A percentile compares a stretch with the other conserved stretches of the same genome.
These are phyloP conservation scores for Leccinellum albellum DNA, from an alignment of 768 basidiomycete genomes.

Conservation along the genomic window DNA sequence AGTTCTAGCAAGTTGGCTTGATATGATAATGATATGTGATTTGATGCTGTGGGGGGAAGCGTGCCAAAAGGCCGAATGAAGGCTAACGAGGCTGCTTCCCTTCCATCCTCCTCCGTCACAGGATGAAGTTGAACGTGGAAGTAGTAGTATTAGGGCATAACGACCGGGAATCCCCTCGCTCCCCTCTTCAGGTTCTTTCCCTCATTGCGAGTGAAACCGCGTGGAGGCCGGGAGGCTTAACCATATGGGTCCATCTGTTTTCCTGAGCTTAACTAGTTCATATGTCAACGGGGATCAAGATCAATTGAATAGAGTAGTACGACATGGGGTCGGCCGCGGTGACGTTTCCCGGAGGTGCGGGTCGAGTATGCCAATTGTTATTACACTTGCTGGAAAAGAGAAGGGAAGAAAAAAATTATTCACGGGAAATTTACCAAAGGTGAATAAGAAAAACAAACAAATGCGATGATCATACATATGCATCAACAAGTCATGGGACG, in stretches of 20 bases:
- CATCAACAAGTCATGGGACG: background rate
- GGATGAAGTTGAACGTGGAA: conserved; percentile 7
- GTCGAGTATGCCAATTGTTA: conserved; percentile 2
- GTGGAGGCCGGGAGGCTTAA: conserved; percentile 23
- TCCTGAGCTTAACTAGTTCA: conserved; percentile 15
- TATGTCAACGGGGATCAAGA: conserved; percentile 36
- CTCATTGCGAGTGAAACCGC: conserved; percentile 23
- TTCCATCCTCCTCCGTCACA: background rate
- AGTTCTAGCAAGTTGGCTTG: background rate
- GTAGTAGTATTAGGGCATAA: conserved; percentile 10
- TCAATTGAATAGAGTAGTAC: conserved; percentile 28
- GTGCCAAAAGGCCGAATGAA: background rate
- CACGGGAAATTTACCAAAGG: conserved; percentile 10
- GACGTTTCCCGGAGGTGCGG: conserved; percentile 25
- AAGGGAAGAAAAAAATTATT: conserved; percentile 12
- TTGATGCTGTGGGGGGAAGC: background rate
- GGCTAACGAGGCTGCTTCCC: background rate
- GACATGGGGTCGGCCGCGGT: conserved; percentile 18
- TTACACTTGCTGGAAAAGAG: background rate
- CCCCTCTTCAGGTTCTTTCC: background rate
- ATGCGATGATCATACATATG: background rate
- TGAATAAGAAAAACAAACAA: conserved; percentile 17
- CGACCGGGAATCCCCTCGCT: conserved; percentile 8
- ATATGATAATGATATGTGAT: background rate
- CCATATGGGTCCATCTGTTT: conserved; percentile 31